Evolutionary conservation across 2,329 filamentous ascomycete species (phyloP).

Genomic region (Zalaria sp.): DNA sequence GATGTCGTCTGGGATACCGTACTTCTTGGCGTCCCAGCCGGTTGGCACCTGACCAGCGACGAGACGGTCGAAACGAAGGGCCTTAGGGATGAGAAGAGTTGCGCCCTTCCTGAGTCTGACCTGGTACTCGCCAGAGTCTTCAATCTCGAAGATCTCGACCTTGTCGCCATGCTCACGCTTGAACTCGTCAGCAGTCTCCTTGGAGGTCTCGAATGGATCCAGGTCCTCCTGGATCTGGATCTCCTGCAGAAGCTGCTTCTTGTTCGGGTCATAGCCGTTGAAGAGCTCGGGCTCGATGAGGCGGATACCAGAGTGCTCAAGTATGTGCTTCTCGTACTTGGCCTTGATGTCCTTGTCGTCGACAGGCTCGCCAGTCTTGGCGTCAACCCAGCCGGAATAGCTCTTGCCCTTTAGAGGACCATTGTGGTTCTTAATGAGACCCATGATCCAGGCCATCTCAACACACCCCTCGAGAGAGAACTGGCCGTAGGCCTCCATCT

Average conservation of each 20-base stretch:
- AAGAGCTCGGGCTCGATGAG: conserved; percentile 96
- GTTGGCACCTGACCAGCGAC: conserved; percentile 95
- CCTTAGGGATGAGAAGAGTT: conserved; percentile 89
- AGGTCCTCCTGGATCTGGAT: conserved; percentile 95
- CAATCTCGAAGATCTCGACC: conserved; percentile 91
- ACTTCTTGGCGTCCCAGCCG: conserved; percentile 92
- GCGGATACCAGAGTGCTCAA: conserved; percentile 94
- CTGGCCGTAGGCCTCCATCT: conserved; percentile 94
- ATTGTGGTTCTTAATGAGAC: conserved; percentile 97
- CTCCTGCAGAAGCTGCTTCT: conserved; percentile 97
- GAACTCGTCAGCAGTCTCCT: conserved; percentile 96
- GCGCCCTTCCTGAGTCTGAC: conserved; percentile 94
- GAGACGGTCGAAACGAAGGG: conserved; percentile 88
- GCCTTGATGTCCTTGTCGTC: conserved; percentile 96
- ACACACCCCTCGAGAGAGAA: conserved; percentile 97
- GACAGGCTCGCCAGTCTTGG: conserved; percentile 86
- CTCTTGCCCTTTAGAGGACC: conserved; percentile 89
- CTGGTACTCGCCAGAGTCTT: conserved; percentile 85
- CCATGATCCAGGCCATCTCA: conserved; percentile 99
- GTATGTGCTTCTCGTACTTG: conserved; percentile 93
- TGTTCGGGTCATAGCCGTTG: conserved; percentile 90
- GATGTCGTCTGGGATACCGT: conserved; percentile 94
- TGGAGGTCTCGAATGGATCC: conserved; percentile 91
- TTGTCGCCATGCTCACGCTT: conserved; percentile 94
- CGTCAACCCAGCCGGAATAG: conserved; percentile 93